Base-by-base conservation (phyloP, 164 flowering plant genomes). In the Vitis amurensis region DNA sequence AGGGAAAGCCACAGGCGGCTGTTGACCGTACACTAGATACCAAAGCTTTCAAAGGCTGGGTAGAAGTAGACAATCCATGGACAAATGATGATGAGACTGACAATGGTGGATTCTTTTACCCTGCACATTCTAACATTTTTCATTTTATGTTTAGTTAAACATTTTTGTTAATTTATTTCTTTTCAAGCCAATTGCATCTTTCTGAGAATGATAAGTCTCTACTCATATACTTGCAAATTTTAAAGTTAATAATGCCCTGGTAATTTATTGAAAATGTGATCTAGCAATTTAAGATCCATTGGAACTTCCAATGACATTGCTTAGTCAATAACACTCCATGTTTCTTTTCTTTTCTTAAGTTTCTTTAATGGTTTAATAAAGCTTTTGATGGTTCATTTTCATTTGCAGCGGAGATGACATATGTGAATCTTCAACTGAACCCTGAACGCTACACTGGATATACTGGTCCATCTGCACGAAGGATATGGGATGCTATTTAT, bases 31-130 rank as follows among this genome's bases (percentile, higher is more conserved):
- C 97, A 5, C 62, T 96, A 12, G 99, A 96, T 75, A 78, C 78
- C n/a, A 91, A 83, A 76, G 89, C 86, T 74, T 96, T 96, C 67
- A 91, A 80, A 77, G 98, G 97, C 37, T 96, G 99, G 98, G 71
- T 79, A 49, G 98, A 80, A 71, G 81, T 78, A 14, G 99, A 96
- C 74, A 96, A 96, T 80, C 99, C 99, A 11, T 96, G 99, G 99
- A 96, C 99, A 56, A 66, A 79, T 77, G 99, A 96, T 71, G 99
- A 96, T 72, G 99, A 96, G 79, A 96, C 97, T 63, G 98, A 96
- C 62, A 93, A 93, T 76, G 89, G 99, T 77, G 44, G 47, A 68
- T n/a, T 51, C 69, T 53, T 67, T 44, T 14, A n/a, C 56, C 29
- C 2, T 50, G 47, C 19, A n/a, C 44, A 61, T 3, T 44, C 64